Evolutionary conservation across 805 yeast genomes (phyloP), one percentile per base, ranked within the genome.

Genomic region (Komagataella populi): DNA sequence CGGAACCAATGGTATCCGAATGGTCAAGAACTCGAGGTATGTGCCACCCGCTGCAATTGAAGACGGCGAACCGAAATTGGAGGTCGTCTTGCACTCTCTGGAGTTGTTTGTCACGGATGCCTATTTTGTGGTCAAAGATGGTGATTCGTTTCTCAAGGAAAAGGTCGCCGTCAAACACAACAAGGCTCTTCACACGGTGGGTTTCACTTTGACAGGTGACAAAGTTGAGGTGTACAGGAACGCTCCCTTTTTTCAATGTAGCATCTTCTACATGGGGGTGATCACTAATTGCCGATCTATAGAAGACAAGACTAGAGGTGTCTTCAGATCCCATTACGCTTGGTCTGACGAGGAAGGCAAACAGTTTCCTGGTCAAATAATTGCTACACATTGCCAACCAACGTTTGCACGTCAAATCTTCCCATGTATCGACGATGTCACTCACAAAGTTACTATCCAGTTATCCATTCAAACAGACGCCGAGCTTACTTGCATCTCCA

Each of bases 371-470:
- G 74, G 77, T 54, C 73, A 66, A 52, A 66, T 84, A 10, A 60
- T 84, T 36, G 81, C 89, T 0, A 83, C 93, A 1, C 93, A 86
- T 59, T 72, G 80, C 46, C 90, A 84, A 60, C 89, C 93, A 0
- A 70, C 72, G 16, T 81, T 73, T 55, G 83, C 88, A 3, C 70
- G 83, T 56, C 59, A 61, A 48, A 74, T 85, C 10, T 81, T 81
- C 58, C 95, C 95, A 2, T 77, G 84, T 57, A 59, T 84, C 10
- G 93, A 85, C 62, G 89, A 84, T 57, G 71, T 80, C 6, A 58
- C 68, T n/a, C 63, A 66, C 36, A 84, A 82, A 59, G 71, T 79
- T 4, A 70, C 76, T 1, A 70, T 81, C 52, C 62, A 72, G 52
- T 63, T 86, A 30, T 59, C 74, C 2, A 62, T 84, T 23, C 72